Base-by-base conservation (phyloP, 192 early-diverging fungal species). In the Coemansia sp. region DNA sequence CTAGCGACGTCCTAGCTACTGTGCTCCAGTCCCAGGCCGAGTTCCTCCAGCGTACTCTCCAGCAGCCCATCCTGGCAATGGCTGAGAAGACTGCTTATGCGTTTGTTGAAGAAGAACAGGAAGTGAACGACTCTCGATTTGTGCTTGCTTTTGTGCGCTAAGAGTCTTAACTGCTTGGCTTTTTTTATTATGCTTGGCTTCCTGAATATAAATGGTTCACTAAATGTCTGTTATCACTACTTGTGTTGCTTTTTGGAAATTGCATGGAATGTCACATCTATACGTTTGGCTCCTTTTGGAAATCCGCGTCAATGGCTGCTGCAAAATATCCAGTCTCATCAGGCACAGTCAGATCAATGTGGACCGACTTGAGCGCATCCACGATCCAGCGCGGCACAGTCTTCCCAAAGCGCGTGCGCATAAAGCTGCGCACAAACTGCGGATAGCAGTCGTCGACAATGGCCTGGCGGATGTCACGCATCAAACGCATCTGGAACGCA, bases 401-500 rank as follows among this genome's bases (percentile, higher is more conserved):
- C 56, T 78, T 83, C 22, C 76, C 77, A 74, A 90, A 92, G 22
- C 88, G 83, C 14, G 73, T 82, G 47, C 81, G 69, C 69, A 91
- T 88, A 71, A 90, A 92, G 56, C 78, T 64, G 64, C 87, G 84
- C 57, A 92, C 81, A 63, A 85, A 91, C 50, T 69, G 64, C 9
- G 92, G 92, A 69, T 85, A 92, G 27, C 76, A 60, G 65, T 91
- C 87, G 21, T 87, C 79, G 19, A 85, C 73, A 48, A 94, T 92
- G 23, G 87, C 85, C 30, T 75, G 69, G 58, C 89, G 87, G 62
- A 94, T 90, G 62, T 86, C 86, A 38, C 82, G 68, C 92, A 94
- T 94, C 51, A 94, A 63, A 14, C 88, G 83, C 80, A 94, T 83
- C 69, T 94, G 92, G 82, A 86, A 94, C 3, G 91, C 88, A 28